phyloP scores from a whole-genome alignment of 2,329 filamentous ascomycete genomes.

The Fusarium neocosmosporiellum region DNA sequence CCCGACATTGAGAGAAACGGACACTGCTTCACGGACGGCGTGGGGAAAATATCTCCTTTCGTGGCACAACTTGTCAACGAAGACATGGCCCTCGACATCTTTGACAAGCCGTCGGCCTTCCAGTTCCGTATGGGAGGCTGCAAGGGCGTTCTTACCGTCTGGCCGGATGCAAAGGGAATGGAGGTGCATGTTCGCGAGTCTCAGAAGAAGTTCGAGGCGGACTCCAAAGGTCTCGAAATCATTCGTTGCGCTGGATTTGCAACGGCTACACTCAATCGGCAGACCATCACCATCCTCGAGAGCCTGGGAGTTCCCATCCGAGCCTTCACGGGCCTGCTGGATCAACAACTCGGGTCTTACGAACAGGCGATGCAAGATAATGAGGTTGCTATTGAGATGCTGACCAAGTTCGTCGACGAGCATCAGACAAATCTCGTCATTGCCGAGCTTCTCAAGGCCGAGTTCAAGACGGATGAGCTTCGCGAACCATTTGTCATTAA shows the following conservation, averaged over 20 bases:
- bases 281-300: conserved; percentile 88
- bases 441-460: conserved; percentile 80
- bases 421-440: conserved; percentile 83
- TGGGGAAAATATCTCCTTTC: conserved; percentile 88
- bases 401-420: conserved; percentile 83
- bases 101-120: conserved; percentile 79
- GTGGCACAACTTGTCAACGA: conserved; percentile 78
- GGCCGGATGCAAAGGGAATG: conserved; percentile 72
- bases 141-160: conserved; percentile 88
- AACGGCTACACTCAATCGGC: conserved; percentile 85
- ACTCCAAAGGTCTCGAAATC: conserved; percentile 81
- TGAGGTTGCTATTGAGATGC: conserved; percentile 70
- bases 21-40: conserved; percentile 88
- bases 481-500: conserved; percentile 86
- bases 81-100: conserved; percentile 72
- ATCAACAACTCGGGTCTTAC: conserved; percentile 74
- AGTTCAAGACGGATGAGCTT: conserved; percentile 73
- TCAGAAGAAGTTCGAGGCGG: conserved; percentile 85
- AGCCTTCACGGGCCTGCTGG: conserved; percentile 76
- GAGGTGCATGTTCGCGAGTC: conserved; percentile 85
- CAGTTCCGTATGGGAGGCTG: conserved; percentile 94
- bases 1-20: conserved; percentile 76
- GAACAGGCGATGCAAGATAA: conserved; percentile 76
- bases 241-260: conserved; percentile 83
- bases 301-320: conserved; percentile 76